Conservation (phyloP, 371 early-diverging fungal genomes). For the Parasitella parasitica region DNA sequence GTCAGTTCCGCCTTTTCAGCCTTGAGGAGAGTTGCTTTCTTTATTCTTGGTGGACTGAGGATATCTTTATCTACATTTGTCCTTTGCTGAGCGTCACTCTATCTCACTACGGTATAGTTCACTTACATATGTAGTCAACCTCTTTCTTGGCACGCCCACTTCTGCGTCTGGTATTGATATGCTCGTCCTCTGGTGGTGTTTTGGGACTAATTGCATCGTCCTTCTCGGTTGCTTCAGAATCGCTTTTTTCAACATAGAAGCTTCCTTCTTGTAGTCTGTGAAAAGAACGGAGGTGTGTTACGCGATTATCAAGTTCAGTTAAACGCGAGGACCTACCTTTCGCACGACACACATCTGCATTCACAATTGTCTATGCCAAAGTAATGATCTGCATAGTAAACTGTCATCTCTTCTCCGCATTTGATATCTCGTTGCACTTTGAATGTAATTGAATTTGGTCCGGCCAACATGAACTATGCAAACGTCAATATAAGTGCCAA, state of each 20-base stretch:
- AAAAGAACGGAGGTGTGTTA: background rate
- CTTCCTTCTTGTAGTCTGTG: conserved; percentile 7
- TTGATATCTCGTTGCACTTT: conserved; percentile 69
- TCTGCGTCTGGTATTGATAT: background rate
- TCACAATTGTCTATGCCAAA: conserved; percentile 86
- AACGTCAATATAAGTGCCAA: background rate
- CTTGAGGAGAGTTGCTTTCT: background rate
- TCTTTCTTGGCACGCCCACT: conserved; percentile 20
- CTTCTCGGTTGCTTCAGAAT: background rate
- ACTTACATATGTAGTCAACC: conserved; percentile 11
- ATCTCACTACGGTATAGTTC: background rate
- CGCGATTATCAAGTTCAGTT: too few species aligned
- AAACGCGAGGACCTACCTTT: conserved; percentile 30
- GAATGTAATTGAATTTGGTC: conserved; percentile 67
- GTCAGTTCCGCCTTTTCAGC: background rate
- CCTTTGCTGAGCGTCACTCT: background rate
- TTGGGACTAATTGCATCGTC: background rate
- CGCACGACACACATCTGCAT: conserved; percentile 88
- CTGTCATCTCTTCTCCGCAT: conserved; percentile 85
- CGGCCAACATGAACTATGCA: conserved; percentile 54
- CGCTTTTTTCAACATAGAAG: background rate
- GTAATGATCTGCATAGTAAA: conserved; percentile 81
- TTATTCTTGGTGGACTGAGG: background rate
- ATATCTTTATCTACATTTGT: background rate
- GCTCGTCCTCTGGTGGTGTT: background rate